Base-by-base conservation (phyloP, 345 rosid species). In the Firmiana major region DNA sequence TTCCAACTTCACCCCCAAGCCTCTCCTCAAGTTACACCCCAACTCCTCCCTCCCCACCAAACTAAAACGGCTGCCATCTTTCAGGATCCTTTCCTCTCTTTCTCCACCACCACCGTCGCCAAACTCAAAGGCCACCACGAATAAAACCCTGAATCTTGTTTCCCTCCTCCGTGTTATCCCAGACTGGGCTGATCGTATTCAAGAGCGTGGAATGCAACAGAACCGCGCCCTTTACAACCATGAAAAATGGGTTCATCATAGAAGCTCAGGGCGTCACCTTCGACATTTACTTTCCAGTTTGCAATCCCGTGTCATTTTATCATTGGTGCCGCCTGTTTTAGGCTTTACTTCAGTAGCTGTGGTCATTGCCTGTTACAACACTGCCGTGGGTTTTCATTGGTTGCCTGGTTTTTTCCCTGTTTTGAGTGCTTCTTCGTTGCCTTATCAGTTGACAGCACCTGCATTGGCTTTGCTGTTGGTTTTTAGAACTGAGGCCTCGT, bases 401-500 rank as follows among this genome's bases (percentile, higher is more conserved):
- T 78, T 93, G 78, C 96, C 99, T 11, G 82, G 38, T 24, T 85
- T 89, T 57, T 87, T 92, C 82, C 98, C 94, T 0, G 82, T 93
- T 9, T 77, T 95, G 66, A 87, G 92, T 81, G 85, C 98, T 5
- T 95, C 98, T 63, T 76, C 98, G 36, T 80, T 95, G 82, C 99
- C 98, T 1, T 92, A 92, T 78, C 96, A 95, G 88, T 74, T 95
- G 26, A 93, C 98, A 0, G 98, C 97, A 40, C 91, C 99, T 7
- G 98, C 98, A 48, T 76, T 95, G 84, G 99, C 99, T 49, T 83
- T 95, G 84, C 89, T 95, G 81, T 76, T 95, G 49, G 99, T 93
- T 53, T 95, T 95, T 57, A 83, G 99, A 75, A 95, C 97, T 0
- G 99, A 95, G 87, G 98, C 99, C 26, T 93, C 99, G 15, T 95